Base-by-base conservation (phyloP, 2,329 filamentous ascomycete genomes). In the Diaporthe velutina region DNA sequence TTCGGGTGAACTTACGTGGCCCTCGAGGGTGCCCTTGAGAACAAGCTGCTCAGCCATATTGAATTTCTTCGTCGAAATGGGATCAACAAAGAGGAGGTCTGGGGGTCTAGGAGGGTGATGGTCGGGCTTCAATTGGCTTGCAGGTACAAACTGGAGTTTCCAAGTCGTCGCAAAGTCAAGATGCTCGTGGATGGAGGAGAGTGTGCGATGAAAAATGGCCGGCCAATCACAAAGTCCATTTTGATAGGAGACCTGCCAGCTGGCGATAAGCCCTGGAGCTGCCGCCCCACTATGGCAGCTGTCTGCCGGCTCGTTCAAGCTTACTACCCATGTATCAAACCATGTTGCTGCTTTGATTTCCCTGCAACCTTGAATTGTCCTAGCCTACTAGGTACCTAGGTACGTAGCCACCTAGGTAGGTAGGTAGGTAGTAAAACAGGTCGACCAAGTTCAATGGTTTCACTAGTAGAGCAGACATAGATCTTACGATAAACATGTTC, bases 1-100 rank as follows among this genome's bases (percentile, higher is more conserved):
- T 73, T 76, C 73, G 73, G 79, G 77, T 79, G 76, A 81, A 91
- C 90, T 86, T 90, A 92, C 90, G 93, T 98, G 96, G 93, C 96
- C 96, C 93, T 97, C 95, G 88, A 98, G 94, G 91, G 94, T 97
- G 87, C 95, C 95, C 91, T 96, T 96, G 89, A 97, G 93, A 90
- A 97, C 95, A 87, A 97, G 91, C 92, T 96, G 94, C 92, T 97
- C 94, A 91, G 94, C 93, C 94, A 97, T 97, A 83, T 83, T 87
- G 84, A 83, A 83, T 82, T 82, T 74, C 78, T 79, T 78, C 78
- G 79, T 79, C 77, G 84, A 79, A 78, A 83, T 84, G 81, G 80
- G 68, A 72, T 76, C 74, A 76, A 76, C 74, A 76, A 76, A 82
- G 82, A 83, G 83, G 82, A 73, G 75, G 70, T 73, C 75, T 75